Evolutionary conservation across 805 yeast genomes (phyloP).

Genomic region (Candida sakaeoensis): DNA sequence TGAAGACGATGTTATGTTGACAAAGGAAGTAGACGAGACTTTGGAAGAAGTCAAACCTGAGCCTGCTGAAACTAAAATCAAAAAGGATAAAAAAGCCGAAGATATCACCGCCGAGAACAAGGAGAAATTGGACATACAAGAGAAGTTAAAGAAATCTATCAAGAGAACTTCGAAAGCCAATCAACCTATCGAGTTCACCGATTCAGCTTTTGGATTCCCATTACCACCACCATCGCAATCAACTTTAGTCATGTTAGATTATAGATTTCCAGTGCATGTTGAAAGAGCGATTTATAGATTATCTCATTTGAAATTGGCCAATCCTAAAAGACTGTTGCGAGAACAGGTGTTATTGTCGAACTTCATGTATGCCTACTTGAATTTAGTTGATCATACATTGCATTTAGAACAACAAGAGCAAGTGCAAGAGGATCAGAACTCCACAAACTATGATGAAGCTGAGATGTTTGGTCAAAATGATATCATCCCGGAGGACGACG

Average conservation of each 20-base stretch:
- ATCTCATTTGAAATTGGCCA: slow-evolving; percentile 90
- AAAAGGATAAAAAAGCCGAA: slow-evolving; percentile 9
- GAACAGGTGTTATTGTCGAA: slow-evolving; percentile 93
- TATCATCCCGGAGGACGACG: slow-evolving; percentile 7
- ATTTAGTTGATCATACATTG: slow-evolving; percentile 87
- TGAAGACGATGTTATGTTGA: slow-evolving; percentile 7
- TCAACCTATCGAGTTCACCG: slow-evolving; percentile 51
- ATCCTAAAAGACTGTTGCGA: slow-evolving; percentile 83
- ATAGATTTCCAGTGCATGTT: slow-evolving; percentile 88
- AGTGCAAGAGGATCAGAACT: slow-evolving; percentile 8
- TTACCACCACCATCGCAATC: slow-evolving; percentile 76
- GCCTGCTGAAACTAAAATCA: background rate
- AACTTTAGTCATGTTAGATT: slow-evolving; percentile 75
- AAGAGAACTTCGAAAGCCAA: slow-evolving; percentile 39
- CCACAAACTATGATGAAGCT: slow-evolving; percentile 8
- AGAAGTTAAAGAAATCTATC: slow-evolving; percentile 40
- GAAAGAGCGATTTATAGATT: slow-evolving; percentile 93
- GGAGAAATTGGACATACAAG: slow-evolving; percentile 37
- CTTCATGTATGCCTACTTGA: slow-evolving; percentile 96
- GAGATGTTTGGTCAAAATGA: slow-evolving; percentile 7
- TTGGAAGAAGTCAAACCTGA: background rate
- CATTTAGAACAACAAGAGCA: slow-evolving; percentile 58
- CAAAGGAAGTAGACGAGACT: background rate
- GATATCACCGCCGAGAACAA: slow-evolving; percentile 13
- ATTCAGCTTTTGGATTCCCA: slow-evolving; percentile 86